Evolutionary conservation across 371 early-diverging fungal species (phyloP).

Genomic region (Massospora cicadina): DNA sequence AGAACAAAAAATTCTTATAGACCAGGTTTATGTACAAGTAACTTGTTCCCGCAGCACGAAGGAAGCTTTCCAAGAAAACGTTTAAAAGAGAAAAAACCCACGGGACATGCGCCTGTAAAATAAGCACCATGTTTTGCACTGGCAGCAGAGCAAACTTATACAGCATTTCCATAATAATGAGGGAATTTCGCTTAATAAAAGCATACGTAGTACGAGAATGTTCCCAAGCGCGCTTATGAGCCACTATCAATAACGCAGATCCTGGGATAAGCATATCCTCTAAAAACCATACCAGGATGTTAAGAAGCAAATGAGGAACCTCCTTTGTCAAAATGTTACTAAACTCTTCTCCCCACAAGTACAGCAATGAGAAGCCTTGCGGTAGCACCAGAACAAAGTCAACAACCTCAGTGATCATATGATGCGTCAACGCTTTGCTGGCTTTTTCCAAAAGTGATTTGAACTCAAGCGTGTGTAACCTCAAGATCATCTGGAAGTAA

Average conservation of each 20-base stretch:
- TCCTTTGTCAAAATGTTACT: neutral
- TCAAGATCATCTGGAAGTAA: neutral
- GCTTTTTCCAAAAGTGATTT: neutral
- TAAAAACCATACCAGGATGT: neutral
- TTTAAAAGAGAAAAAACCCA: neutral
- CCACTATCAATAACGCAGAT: neutral
- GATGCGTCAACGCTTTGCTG: neutral
- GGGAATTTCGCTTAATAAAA: neutral
- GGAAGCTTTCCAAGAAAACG: neutral
- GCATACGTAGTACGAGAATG: neutral
- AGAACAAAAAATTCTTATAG: no score
- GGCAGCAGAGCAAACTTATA: neutral
- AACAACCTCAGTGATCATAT: neutral
- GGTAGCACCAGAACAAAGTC: neutral
- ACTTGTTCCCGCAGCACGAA: neutral
- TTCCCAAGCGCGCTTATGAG: neutral
- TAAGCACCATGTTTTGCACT: neutral
- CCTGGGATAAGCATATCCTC: neutral
- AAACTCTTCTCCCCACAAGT: neutral
- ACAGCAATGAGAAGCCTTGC: neutral
- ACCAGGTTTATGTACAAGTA: no score
- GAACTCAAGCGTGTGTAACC: neutral
- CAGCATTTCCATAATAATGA: neutral
- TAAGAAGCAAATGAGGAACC: neutral
- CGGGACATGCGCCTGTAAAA: neutral